Conservation (phyloP, 495 filamentous ascomycete genomes). For the Aspergillus affinis region DNA sequence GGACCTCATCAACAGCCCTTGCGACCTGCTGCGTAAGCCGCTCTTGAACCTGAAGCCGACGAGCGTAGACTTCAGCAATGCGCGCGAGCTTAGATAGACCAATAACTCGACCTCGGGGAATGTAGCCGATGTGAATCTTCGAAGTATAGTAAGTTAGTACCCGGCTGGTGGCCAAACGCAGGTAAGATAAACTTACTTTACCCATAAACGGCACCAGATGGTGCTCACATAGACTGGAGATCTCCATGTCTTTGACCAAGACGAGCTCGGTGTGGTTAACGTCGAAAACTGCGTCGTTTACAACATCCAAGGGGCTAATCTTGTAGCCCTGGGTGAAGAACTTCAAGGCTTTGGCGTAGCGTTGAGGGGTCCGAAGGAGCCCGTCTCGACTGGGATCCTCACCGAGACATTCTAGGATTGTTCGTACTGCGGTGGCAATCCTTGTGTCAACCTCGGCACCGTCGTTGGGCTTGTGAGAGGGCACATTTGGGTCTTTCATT, state of each 20-base stretch:
- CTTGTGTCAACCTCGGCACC: background rate
- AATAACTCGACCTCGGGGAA: conserved; percentile 71
- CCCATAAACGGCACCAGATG: conserved; percentile 86
- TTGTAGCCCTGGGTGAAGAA: conserved; percentile 90
- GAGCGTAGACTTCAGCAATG: conserved; percentile 86
- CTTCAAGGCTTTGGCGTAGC: conserved; percentile 86
- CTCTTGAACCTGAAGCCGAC: conserved; percentile 83
- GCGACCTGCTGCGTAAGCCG: conserved; percentile 85
- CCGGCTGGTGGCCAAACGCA: too few relatives aligned
- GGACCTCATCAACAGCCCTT: conserved; percentile 75
- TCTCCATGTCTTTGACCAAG: conserved; percentile 89
- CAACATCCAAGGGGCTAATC: conserved; percentile 76
- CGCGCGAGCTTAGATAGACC: conserved; percentile 86
- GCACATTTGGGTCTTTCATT: too few relatives aligned
- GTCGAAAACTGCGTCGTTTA: conserved; percentile 83
- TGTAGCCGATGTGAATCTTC: conserved; percentile 88
- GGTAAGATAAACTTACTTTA: conserved; percentile 52
- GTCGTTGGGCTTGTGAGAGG: too few relatives aligned
- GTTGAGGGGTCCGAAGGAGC: conserved; percentile 69
- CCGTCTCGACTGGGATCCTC: conserved; percentile 85
- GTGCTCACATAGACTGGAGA: conserved; percentile 86
- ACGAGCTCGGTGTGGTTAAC: conserved; percentile 87
- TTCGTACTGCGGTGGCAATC: conserved; percentile 28
- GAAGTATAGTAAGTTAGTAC: background rate
- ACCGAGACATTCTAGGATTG: conserved; percentile 81